phyloP scores from a whole-genome alignment of 2,329 filamentous ascomycete species.

The Monosporascus cannonballus region DNA sequence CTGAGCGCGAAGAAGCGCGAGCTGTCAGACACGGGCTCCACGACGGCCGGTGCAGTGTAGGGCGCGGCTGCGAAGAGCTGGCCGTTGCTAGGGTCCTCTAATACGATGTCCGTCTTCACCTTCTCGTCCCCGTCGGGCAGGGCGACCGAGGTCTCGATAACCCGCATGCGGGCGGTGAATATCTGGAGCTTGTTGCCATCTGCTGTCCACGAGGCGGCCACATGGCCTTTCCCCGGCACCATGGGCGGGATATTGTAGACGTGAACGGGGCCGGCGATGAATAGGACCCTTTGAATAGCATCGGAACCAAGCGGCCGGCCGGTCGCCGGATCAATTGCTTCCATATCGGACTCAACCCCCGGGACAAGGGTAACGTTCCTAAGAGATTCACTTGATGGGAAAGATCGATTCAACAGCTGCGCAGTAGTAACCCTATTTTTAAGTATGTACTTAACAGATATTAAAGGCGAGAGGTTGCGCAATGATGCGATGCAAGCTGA shows the following conservation, averaged over 20 bases:
- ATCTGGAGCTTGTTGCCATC: conserved; percentile 66
- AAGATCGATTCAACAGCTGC: no score
- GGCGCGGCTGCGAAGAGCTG: conserved; percentile 80
- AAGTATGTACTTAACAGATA: no score
- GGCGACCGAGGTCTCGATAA: conserved; percentile 66
- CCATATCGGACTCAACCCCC: conserved; percentile 37
- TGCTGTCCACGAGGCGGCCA: conserved; percentile 69
- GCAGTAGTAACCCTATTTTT: no score
- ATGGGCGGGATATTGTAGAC: conserved; percentile 84
- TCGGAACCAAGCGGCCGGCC: conserved; percentile 61
- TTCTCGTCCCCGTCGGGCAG: conserved; percentile 40
- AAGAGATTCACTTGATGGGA: no score
- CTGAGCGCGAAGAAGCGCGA: conserved; percentile 79
- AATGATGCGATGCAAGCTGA: no score
- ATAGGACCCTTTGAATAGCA: conserved; percentile 80
- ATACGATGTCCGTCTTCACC: conserved; percentile 67
- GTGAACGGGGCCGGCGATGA: conserved; percentile 68
- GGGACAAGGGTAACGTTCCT: no score
- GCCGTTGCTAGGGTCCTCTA: conserved; percentile 68
- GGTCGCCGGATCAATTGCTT: conserved; percentile 64
- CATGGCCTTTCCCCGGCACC: conserved; percentile 71
- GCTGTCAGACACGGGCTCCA: conserved; percentile 75
- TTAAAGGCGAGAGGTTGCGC: no score
- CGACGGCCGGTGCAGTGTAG: conserved; percentile 58
- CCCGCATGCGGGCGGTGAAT: conserved; percentile 76